These are phyloP conservation scores for Lachancea lanzarotensis DNA, from an alignment of 805 yeast species.

Conservation along the genomic window DNA sequence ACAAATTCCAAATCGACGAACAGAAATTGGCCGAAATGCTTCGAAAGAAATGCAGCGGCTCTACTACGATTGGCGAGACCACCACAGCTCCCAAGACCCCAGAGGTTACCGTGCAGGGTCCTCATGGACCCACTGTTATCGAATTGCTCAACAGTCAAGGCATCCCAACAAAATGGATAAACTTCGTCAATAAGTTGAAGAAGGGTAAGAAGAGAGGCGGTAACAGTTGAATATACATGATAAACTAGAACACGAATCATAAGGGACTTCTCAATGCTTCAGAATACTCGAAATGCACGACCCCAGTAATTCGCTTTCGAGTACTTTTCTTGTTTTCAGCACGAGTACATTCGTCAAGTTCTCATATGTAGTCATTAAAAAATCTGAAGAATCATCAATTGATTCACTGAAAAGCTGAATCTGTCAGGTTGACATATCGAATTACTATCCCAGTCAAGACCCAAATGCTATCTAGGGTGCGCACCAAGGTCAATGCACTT, in stretches of 20 bases:
- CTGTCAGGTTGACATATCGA: too few relatives aligned
- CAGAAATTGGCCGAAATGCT: conserved; percentile 60
- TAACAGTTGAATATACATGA: not conserved
- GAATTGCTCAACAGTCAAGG: conserved; percentile 57
- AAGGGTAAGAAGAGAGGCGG: conserved; percentile 38
- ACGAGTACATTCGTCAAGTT: not conserved
- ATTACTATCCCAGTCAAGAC: too few relatives aligned
- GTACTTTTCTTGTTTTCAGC: not conserved
- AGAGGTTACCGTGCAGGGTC: conserved; percentile 87
- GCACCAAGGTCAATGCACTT: not conserved
- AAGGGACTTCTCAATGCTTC: too few relatives aligned
- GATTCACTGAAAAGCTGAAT: too few relatives aligned
- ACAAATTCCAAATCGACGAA: conserved; percentile 57
- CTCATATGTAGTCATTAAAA: not conserved
- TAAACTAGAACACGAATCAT: not conserved
- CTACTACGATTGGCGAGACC: conserved; percentile 65
- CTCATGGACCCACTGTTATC: conserved; percentile 61
- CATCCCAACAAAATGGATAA: conserved; percentile 58
- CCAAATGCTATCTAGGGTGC: conserved; percentile 2
- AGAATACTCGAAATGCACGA: too few relatives aligned
- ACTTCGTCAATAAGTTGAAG: conserved; percentile 55
- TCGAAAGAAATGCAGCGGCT: conserved; percentile 80
- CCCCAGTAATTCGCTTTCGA: not conserved
- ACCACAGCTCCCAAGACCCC: conserved; percentile 43
- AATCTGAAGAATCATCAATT: not conserved